Evolutionary conservation across 306 rosid species (phyloP).

Genomic region (Arachis hypogaea): DNA sequence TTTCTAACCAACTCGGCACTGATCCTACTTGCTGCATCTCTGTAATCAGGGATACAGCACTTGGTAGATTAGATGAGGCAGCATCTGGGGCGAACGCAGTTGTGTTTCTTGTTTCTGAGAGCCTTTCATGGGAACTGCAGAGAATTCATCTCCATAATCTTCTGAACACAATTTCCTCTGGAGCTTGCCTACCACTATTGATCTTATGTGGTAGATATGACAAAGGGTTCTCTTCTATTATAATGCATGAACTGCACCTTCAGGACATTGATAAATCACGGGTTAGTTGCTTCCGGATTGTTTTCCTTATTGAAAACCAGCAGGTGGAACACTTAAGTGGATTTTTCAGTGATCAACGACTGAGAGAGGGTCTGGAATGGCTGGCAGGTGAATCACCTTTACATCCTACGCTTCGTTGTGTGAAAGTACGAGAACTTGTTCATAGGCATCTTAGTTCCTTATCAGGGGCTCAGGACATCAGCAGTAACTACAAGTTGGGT

Average conservation of each 20-base stretch:
- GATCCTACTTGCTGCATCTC: constrained; percentile 75
- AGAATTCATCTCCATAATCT: constrained; percentile 66
- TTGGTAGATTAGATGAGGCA: constrained; percentile 52
- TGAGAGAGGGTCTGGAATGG: constrained; percentile 87
- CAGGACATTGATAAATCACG: constrained; percentile 61
- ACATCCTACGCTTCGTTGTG: constrained; percentile 57
- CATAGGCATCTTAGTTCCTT: constrained; percentile 60
- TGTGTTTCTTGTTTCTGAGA: constrained; percentile 69
- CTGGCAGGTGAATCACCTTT: constrained; percentile 80
- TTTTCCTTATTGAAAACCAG: constrained; percentile 63
- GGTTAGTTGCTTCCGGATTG: constrained; percentile 61
- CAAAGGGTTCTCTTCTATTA: constrained; percentile 47
- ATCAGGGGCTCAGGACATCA: constrained; percentile 45
- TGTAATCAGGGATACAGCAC: constrained; percentile 64
- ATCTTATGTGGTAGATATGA: constrained; percentile 57
- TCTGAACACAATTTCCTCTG: constrained; percentile 68
- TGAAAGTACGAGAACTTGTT: constrained; percentile 66
- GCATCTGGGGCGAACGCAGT: constrained; percentile 77
- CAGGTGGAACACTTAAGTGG: constrained; percentile 52
- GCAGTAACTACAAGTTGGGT: constrained; percentile 55
- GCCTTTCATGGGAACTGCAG: constrained; percentile 70
- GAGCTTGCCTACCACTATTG: constrained; percentile 81
- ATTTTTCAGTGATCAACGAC: constrained; percentile 70
- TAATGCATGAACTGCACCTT: constrained; percentile 69
- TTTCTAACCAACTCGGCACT: constrained; percentile 46